These are phyloP conservation scores for Phycomyces blakesleeanus DNA, from an alignment of 192 early-diverging fungal genomes.

Conservation along the genomic window DNA sequence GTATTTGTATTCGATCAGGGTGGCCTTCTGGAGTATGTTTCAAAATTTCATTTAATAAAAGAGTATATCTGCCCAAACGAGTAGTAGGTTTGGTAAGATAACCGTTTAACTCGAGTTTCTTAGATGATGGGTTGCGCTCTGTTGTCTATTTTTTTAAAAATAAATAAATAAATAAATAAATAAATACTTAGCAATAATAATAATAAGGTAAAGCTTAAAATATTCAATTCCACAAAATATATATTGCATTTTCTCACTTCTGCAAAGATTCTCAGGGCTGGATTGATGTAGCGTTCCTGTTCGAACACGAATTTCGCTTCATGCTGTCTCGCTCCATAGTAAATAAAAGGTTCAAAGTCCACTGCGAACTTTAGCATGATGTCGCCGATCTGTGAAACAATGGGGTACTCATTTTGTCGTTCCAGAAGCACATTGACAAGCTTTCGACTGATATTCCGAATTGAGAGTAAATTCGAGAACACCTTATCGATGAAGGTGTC, in stretches of 20 bases:
- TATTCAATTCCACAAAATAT: too few species aligned
- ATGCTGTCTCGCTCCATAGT: conserved; percentile 81
- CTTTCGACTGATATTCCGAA: conserved; percentile 60
- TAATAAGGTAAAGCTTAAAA: too few species aligned
- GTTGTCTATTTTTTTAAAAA: conserved; percentile 50
- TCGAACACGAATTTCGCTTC: conserved; percentile 80
- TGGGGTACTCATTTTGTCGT: conserved; percentile 62
- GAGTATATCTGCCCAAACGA: conserved; percentile 77
- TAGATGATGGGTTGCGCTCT: conserved; percentile 67
- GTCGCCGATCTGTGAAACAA: conserved; percentile 84
- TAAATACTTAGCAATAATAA: conserved; percentile 1
- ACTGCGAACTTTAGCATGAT: conserved; percentile 69
- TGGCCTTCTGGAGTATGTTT: conserved; percentile 74
- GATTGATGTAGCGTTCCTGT: conserved; percentile 66
- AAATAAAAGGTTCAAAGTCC: conserved; percentile 71
- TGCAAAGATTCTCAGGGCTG: conserved; percentile 68
- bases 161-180: not conserved
- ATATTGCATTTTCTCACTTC: conserved; percentile 48
- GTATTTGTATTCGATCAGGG: conserved; percentile 72
- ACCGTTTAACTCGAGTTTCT: conserved; percentile 80
- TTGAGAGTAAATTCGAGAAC: conserved; percentile 68
- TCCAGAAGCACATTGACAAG: conserved; percentile 54
- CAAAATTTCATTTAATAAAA: conserved; percentile 75
- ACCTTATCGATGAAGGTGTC: conserved; percentile 74
- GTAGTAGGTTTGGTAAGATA: conserved; percentile 86